Evolutionary conservation across 257 asterid genomes (phyloP).

Genomic region (Plantago ovata): DNA sequence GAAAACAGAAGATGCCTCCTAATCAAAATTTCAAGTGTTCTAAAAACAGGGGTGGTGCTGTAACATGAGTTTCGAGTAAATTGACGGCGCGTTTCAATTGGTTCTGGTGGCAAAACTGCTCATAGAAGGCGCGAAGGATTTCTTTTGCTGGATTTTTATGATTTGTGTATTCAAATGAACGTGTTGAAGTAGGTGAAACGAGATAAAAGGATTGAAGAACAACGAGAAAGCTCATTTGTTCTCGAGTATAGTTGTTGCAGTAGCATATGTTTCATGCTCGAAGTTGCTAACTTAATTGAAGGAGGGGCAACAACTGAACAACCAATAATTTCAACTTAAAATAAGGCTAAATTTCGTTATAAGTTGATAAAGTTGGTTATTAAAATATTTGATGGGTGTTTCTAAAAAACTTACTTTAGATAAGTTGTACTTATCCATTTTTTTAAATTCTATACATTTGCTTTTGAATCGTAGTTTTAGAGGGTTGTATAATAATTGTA

Average conservation of each 20-base stretch:
- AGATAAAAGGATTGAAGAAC: slow-evolving; percentile 14
- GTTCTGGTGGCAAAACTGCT: slow-evolving; percentile 48
- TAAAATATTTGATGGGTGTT: too few species aligned
- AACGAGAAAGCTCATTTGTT: slow-evolving; percentile 4
- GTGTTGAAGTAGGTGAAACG: slow-evolving; percentile 26
- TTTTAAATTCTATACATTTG: too few species aligned
- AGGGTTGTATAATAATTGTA: too few species aligned
- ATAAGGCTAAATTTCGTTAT: too few species aligned
- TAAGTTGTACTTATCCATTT: too few species aligned
- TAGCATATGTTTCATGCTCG: not conserved
- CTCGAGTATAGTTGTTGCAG: not conserved
- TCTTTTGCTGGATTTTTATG: slow-evolving; percentile 14
- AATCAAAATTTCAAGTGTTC: not conserved
- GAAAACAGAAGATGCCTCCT: too few species aligned
- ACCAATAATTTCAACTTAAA: too few species aligned
- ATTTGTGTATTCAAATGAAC: slow-evolving; percentile 10
- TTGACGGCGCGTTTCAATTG: slow-evolving; percentile 51
- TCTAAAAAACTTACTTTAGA: too few species aligned
- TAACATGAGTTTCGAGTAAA: slow-evolving; percentile 32
- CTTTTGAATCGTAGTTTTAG: too few species aligned
- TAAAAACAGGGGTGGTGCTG: slow-evolving; percentile 26
- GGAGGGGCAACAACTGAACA: too few species aligned
- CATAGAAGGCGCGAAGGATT: slow-evolving; percentile 31
- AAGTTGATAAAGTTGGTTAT: too few species aligned
- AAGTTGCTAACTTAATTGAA: too few species aligned